phyloP scores from a whole-genome alignment of 192 early-diverging fungal species.

The Cetraspora pellucida region DNA sequence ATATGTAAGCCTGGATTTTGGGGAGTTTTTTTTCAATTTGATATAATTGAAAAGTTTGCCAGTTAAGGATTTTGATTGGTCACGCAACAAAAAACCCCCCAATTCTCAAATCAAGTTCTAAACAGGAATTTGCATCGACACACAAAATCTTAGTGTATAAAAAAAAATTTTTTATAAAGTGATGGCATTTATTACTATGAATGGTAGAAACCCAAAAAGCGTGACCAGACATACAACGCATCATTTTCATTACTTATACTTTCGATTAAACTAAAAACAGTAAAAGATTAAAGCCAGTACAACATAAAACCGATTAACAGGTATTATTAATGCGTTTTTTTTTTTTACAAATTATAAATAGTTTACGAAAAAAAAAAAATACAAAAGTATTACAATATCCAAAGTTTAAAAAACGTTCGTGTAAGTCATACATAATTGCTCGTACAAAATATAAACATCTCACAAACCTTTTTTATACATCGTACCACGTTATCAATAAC shows the following conservation, averaged over 20 bases:
- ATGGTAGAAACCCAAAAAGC: not conserved
- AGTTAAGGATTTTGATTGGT: not conserved
- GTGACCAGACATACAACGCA: not conserved
- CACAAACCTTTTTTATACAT: too few relatives aligned
- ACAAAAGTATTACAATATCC: not conserved
- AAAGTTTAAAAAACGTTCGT: too few relatives aligned
- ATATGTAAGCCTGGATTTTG: not conserved
- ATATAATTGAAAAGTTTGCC: too few relatives aligned
- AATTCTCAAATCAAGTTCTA: conserved; percentile 2
- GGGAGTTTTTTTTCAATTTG: not conserved
- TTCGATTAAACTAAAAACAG: conserved; percentile 6
- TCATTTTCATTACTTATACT: not conserved
- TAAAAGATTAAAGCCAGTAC: conserved; percentile 13
- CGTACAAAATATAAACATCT: too few relatives aligned
- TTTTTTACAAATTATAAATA: not conserved
- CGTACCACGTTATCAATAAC: too few relatives aligned
- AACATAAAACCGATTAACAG: not conserved
- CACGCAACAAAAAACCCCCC: not conserved
- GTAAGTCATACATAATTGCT: too few relatives aligned
- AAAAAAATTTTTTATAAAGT: not conserved
- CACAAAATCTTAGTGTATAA: not conserved
- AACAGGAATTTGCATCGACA: not conserved
- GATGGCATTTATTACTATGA: not conserved
- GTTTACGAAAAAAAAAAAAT: not conserved
- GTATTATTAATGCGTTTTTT: conserved; percentile 4